Base-by-base conservation (phyloP, 2,329 filamentous ascomycete genomes). In the Scleromitrula shiraiana region DNA sequence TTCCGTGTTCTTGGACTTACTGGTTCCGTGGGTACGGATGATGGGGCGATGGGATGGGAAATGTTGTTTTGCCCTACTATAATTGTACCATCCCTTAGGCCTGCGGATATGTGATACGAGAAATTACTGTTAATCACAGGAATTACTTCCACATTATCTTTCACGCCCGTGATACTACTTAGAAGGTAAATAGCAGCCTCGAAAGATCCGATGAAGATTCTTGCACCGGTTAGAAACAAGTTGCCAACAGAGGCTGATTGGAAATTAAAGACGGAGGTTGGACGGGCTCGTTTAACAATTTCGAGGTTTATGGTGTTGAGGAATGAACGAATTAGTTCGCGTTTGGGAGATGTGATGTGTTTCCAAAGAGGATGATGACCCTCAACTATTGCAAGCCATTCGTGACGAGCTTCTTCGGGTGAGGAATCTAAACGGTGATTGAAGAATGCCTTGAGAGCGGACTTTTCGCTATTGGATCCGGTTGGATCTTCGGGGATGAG, bases 81-180 rank as follows among this genome's bases (percentile, higher is more conserved):
- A 24, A 47, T 29, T 20, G 45, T 47, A 15, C 86, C 88, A 63
- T 95, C 79, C 15, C 73, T 71, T 0, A 97, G 74, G 0, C 85
- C 84, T 2, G 89, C 91, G 5, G 85, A 88, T 56, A 97, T 97
- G 66, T 97, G 91, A 60, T 95, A 87, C 0, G 88, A 88, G 70
- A 96, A 96, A 65, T 95, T 97, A 53, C 85, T 89, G 70, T 95
- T 95, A 58, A 97, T 87, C 4, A 87, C 88, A 0, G 91, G 93
- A 14, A 97, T 79, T 0, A 96, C 88, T 0, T 81, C 76, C 5
- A 93, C 80, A 43, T 81, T 75, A 9, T 79, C 75, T 0, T 88
- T 85, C 0, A 97, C 85, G n/a, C 80, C 80, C 61, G 90, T 95
- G 54, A 96, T 87, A 57, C 83, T 85, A 42, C 85, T 85, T 4